Evolutionary conservation across 805 yeast species (phyloP), one percentile per base, ranked within the genome.

Genomic region (Saturnispora silvae): DNA sequence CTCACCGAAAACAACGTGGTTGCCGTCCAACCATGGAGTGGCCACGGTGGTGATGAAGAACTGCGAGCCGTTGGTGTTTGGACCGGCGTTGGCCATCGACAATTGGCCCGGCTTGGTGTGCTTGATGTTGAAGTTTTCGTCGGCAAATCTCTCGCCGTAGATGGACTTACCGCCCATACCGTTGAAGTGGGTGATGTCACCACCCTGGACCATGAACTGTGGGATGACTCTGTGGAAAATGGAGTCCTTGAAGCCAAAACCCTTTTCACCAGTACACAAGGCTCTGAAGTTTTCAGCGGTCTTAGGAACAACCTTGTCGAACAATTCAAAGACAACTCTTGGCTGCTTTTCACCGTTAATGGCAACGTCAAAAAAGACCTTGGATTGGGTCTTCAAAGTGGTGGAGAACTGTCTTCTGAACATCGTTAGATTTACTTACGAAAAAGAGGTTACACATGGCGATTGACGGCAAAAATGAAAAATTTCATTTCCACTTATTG

Each of bases 31-130:
- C 89, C 92, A 83, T 43, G 92, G 81, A 54, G 80, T 69, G 49
- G 79, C 70, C 38, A 82, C 87, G 41, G 95, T 85, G 62, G 96
- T 85, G 68, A 85, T 81, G 75, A 89, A 87, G 67, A 87, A 87
- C 68, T 87, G 97, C 39, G 96, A 86, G 41, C 96, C 96, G 68
- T 89, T 89, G 68, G 96, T 84, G 78, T 85, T 83, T 64, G 94
- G 95, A 52, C 96, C 96, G 47, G 96, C 94, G 61, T 89, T 89
- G 61, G 96, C 96, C 96, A 89, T 89, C 45, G 95, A 84, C 63
- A 64, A 81, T 66, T 73, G 86, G 47, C 72, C 73, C 72, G 70
- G 94, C 77, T 63, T 76, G 69, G 67, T 68, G 67, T 89, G 96
- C 57, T 63, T 77, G 67, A 68, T 67, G 57, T 54, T 47, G 57